Evolutionary conservation across 106 monocot species (phyloP), one percentile per base, ranked within the genome.

Genomic region (Xerophyta viscosa): DNA sequence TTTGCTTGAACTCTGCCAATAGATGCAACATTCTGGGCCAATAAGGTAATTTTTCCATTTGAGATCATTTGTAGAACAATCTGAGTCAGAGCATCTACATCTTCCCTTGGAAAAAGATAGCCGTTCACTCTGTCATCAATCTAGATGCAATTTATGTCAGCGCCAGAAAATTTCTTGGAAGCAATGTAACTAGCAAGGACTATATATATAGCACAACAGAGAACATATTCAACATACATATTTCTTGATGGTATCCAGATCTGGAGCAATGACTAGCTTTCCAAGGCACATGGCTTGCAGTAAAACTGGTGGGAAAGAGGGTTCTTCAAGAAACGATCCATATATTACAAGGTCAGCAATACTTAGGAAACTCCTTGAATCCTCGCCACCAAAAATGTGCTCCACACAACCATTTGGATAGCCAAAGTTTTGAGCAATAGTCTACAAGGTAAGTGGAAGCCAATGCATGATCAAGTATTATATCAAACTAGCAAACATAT

Each of bases 251-350:
- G 82, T 79, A 47, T 20, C 41, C 41, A 98, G 86, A 56, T 98
- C 74, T 27, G 96, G 89, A 74, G 96, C 96, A 64, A 98, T 48
- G 46, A 86, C 53, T 61, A 77, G 58, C 57, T 86, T 98, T 24
- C 81, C 86, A 29, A 98, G 77, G 66, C 66, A 71, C 96, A 98
- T 90, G 22, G 89, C 85, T 68, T 77, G 76, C 19, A 67, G 24
- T 56, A 98, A 63, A 56, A 77, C 49, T 46, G 76, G 37, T 24
- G 96, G 96, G 63, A 98, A 98, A 13, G 82, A 75, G 26, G 79
- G 96, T 64, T 86, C 96, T 46, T 98, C 86, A 41, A 90, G 82
- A 79, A 89, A 90, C 29, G 96, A 90, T 49, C 79, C 82, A 72
- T 98, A 98, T 62, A 98, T 74, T 20, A 90, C 90, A 59, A 90